A percentile compares a stretch with the other conserved stretches of the same genome.
These are phyloP conservation scores for Rhizophora apiculata DNA, from an alignment of 345 rosid genomes.

Conservation along the genomic window DNA sequence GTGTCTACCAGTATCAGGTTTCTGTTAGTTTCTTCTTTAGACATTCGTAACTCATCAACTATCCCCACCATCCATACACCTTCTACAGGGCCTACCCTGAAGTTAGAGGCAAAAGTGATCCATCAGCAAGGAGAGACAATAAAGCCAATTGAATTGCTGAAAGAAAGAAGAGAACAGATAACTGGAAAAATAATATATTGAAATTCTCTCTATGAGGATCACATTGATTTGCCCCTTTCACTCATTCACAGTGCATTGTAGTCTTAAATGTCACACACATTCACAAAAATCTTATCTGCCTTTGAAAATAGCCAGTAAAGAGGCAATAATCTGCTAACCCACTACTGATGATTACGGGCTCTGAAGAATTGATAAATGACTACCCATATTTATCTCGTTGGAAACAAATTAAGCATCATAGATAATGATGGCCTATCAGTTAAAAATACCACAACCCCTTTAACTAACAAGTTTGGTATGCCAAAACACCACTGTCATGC, in stretches of 20 bases:
- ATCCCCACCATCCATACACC: constrained; percentile 72
- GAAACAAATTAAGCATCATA: not conserved
- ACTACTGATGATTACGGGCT: no score
- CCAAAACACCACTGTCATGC: not conserved
- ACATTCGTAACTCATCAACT: constrained; percentile 68
- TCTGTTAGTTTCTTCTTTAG: constrained; percentile 28
- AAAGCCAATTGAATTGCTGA: not conserved
- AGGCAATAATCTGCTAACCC: no score
- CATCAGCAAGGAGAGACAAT: constrained; percentile 14
- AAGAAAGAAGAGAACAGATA: not conserved
- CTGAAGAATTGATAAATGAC: not conserved
- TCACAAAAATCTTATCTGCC: no score
- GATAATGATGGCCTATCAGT: constrained; percentile 5
- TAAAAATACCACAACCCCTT: not conserved
- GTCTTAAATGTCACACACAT: no score
- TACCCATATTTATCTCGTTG: not conserved
- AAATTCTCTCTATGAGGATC: not conserved
- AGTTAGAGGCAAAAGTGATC: constrained; percentile 21
- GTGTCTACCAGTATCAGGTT: constrained; percentile 57
- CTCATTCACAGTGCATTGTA: no score
- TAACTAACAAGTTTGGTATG: constrained; percentile 5
- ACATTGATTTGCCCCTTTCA: not conserved
- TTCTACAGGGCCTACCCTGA: constrained; percentile 59
- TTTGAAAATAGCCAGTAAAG: no score
- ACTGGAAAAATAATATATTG: not conserved